These are phyloP conservation scores for Fraxinus pennsylvanica DNA, from an alignment of 257 asterid species.

Conservation along the genomic window DNA sequence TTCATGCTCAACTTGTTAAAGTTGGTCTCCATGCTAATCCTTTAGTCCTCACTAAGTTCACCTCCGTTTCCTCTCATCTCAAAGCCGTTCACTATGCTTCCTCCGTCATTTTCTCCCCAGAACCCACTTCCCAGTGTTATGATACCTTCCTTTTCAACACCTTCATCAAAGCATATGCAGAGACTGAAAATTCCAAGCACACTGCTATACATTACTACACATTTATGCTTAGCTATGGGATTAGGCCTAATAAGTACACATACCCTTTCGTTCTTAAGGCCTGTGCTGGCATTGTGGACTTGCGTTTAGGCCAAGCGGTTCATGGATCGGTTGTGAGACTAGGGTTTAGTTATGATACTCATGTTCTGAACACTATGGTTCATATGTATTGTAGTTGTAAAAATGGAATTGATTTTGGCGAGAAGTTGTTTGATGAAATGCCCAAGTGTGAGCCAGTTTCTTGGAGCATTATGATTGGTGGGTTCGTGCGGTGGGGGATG, in stretches of 20 bases:
- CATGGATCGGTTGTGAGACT: conserved; percentile 58
- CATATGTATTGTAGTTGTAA: conserved; percentile 62
- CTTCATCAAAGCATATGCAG: conserved; percentile 62
- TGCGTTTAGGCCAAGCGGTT: conserved; percentile 47
- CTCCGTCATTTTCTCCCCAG: conserved; percentile 53
- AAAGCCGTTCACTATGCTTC: conserved; percentile 55
- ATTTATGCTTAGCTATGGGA: conserved; percentile 44
- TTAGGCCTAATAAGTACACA: conserved; percentile 68
- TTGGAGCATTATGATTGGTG: conserved; percentile 79
- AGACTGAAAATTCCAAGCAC: conserved; percentile 40
- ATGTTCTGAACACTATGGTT: conserved; percentile 63
- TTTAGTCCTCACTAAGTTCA: conserved; percentile 66
- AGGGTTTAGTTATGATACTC: conserved; percentile 53
- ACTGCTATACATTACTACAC: conserved; percentile 43
- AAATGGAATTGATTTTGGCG: conserved; percentile 49
- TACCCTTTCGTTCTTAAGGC: conserved; percentile 84
- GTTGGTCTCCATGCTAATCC: conserved; percentile 62
- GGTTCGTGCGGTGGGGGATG: conserved; percentile 65
- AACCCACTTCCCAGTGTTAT: conserved; percentile 43
- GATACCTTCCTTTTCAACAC: conserved; percentile 81
- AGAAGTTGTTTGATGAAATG: conserved; percentile 72
- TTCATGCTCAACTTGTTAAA: conserved; percentile 59
- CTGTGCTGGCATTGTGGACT: conserved; percentile 63
- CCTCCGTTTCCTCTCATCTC: conserved; percentile 60
- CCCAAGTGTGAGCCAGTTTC: conserved; percentile 42